These are phyloP conservation scores for Cardamine resedifolia DNA, from an alignment of 345 rosid species.

Conservation along the genomic window DNA sequence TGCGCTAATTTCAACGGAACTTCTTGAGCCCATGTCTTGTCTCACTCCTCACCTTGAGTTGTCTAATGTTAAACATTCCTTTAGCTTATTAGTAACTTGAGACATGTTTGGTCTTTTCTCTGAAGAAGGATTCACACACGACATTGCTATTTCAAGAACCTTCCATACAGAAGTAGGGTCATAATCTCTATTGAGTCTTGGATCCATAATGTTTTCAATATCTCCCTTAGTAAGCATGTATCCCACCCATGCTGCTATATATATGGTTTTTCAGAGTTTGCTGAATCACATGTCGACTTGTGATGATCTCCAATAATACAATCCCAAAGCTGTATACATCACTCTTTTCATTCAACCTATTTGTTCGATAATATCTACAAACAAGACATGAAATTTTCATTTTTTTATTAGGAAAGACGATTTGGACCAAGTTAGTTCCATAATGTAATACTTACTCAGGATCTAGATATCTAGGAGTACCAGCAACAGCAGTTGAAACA, in stretches of 20 bases:
- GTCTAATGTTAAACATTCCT: background rate
- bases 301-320: conserved; percentile 39
- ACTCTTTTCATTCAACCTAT: conserved; percentile 27
- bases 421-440: background rate
- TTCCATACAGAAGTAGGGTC: conserved; percentile 2
- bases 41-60: background rate
- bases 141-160: background rate
- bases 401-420: background rate
- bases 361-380: background rate
- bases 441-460: conserved; percentile 36
- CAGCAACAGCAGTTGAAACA: conserved; percentile 14
- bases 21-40: background rate
- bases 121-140: background rate
- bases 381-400: background rate
- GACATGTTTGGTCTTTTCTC: background rate
- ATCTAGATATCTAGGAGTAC: conserved; percentile 30
- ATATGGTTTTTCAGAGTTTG: background rate
- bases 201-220: background rate
- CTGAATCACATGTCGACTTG: conserved; percentile 30
- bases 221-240: background rate
- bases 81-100: background rate
- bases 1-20: background rate
- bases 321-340: conserved; percentile 47
- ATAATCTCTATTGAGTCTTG: background rate
- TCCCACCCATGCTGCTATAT: conserved; percentile 8